Evolutionary conservation across 768 basidiomycete species (phyloP), one percentile per base, ranked within the genome.

Genomic region (Infundibulicybe gibba): DNA sequence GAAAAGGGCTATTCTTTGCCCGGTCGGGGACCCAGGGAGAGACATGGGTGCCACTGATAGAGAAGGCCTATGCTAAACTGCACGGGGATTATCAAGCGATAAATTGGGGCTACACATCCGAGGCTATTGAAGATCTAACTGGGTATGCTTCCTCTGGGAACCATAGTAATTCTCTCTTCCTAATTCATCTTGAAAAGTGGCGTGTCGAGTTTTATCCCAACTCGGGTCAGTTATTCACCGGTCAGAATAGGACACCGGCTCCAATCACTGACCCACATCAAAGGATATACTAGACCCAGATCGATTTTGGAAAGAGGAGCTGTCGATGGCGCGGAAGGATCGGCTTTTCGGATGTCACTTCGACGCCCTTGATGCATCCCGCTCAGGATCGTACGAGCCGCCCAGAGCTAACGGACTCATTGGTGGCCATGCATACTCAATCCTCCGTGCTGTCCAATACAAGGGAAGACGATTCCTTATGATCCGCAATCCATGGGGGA

Each of bases 1-100:
- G 69, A 25, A 77, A 76, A 54, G 64, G 64, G 1, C 53, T 80
- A 32, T 78, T 74, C 50, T 80, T 79, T 55, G 76, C 79, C 8
- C 69, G 66, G 43, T 75, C 73, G 5, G 71, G 69, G 1, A 61
- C 69, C 4, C 65, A 70, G 40, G 72, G 71, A 25, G 78, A 80
- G 49, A 79, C 76, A 3, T 80, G 78, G 78, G 75, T 79, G 0
- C 74, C 79, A 2, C 58, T 80, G n/a, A 67, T 80, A n/a, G 79
- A 80, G 55, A 80, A 80, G 55, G 79, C 79, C 2, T 80, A 71
- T 48, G 78, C 79, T 2, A 80, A 80, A 58, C 52, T 79, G 1
- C 75, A 80, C 54, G 77, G 77, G 2, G 68, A 71, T 47, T 74
- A 71, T 47, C 57, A 62, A 3, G 60, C 67, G 34, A 48, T 76